Percentiles rank a stretch among this genome's conserved stretches.
phyloP scores from a whole-genome alignment of 2,329 filamentous ascomycete genomes.

The Colletotrichum truncatum region DNA sequence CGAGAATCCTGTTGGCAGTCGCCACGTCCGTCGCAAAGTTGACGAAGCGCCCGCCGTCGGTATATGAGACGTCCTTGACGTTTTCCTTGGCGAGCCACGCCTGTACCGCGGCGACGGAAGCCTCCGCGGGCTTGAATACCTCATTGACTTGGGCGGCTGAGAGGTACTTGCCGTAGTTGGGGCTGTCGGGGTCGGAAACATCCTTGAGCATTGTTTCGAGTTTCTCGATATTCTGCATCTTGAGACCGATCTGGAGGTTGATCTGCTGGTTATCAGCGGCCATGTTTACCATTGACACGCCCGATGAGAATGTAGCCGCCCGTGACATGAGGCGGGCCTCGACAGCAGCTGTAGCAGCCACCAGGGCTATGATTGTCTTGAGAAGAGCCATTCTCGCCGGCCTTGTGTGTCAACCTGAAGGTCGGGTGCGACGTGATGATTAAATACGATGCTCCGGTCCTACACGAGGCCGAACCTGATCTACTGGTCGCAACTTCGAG shows the following conservation, averaged over 20 bases:
- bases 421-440: background rate
- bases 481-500: too few relatives aligned
- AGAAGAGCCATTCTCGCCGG: slow-evolving; percentile 17
- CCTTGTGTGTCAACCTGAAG: background rate
- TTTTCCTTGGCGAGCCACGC: slow-evolving; percentile 34
- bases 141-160: slow-evolving; percentile 34
- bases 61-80: slow-evolving; percentile 28
- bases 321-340: slow-evolving; percentile 32
- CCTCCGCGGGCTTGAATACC: slow-evolving; percentile 34
- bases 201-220: slow-evolving; percentile 36
- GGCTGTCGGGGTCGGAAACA: slow-evolving; percentile 36
- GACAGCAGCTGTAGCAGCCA: slow-evolving; percentile 6
- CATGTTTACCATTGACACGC: slow-evolving; percentile 27
- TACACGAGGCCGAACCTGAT: background rate
- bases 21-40: slow-evolving; percentile 46
- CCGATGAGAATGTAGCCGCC: slow-evolving; percentile 21
- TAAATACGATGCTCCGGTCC: background rate
- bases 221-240: slow-evolving; percentile 35
- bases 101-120: slow-evolving; percentile 33
- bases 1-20: slow-evolving; percentile 48
- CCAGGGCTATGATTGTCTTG: slow-evolving; percentile 23
- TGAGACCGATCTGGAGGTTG: slow-evolving; percentile 32
- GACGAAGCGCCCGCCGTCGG: slow-evolving; percentile 36
- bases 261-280: slow-evolving; percentile 29
- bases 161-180: slow-evolving; percentile 38